Evolutionary conservation across 768 basidiomycete species (phyloP).

Genomic region (Suillus spraguei): DNA sequence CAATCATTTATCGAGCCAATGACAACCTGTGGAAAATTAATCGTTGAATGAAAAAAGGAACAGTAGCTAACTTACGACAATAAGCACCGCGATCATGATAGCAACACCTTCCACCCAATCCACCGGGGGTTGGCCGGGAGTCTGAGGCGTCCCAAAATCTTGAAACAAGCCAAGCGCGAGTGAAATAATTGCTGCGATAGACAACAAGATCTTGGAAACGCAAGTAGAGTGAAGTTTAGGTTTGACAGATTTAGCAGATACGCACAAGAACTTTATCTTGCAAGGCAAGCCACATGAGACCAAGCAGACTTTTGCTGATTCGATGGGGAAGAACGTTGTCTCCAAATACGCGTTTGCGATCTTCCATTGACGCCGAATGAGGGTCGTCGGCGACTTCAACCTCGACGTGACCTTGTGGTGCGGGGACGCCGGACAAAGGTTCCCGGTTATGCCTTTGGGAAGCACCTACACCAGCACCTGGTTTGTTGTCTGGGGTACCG

Average conservation of each 20-base stretch:
- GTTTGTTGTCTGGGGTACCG: constrained; percentile 14
- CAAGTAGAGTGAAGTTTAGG: constrained; percentile 13
- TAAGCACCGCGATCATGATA: constrained; percentile 73
- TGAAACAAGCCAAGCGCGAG: constrained; percentile 94
- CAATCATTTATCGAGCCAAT: constrained; percentile 97
- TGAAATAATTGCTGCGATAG: constrained; percentile 90
- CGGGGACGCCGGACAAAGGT: constrained; percentile 19
- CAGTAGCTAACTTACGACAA: constrained; percentile 56
- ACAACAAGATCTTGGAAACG: constrained; percentile 71
- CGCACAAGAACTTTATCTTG: constrained; percentile 89
- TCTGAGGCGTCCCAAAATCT: constrained; percentile 76
- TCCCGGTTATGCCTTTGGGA: constrained; percentile 36
- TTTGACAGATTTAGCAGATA: constrained; percentile 17
- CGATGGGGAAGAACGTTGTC: constrained; percentile 73
- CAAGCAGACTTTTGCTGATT: constrained; percentile 67
- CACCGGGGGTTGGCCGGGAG: constrained; percentile 68
- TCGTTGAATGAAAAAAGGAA: not conserved
- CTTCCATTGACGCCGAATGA: constrained; percentile 50
- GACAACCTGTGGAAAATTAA: constrained; percentile 52
- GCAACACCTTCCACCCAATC: constrained; percentile 98
- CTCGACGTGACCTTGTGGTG: constrained; percentile 18
- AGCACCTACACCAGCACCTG: constrained; percentile 33
- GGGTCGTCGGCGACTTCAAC: constrained; percentile 15
- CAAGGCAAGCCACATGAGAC: constrained; percentile 83
- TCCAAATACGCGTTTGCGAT: constrained; percentile 72